A percentile compares a stretch with the other conserved stretches of the same genome.
These are phyloP conservation scores for Fomitopsis pulvina DNA, from an alignment of 768 basidiomycete species.

Conservation along the genomic window DNA sequence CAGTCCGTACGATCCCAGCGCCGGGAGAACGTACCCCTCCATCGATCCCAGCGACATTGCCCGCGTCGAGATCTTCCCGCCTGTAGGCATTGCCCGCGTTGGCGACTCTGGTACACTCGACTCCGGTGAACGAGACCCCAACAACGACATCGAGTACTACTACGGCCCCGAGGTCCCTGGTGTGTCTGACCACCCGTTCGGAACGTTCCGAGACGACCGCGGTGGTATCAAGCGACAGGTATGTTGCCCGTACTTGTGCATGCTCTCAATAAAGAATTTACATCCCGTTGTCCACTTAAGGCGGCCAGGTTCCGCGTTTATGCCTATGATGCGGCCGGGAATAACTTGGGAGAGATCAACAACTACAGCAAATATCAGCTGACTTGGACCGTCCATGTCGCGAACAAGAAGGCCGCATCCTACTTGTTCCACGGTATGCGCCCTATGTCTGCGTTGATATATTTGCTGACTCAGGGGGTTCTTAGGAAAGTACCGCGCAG, in stretches of 20 bases:
- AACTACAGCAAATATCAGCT: constrained; percentile 14
- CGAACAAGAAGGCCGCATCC: constrained; percentile 26
- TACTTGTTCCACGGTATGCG: constrained; percentile 13
- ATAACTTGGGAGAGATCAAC: constrained; percentile 25
- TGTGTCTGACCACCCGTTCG: constrained; percentile 7
- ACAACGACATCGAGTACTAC: constrained; percentile 14
- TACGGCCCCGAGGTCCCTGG: constrained; percentile 26
- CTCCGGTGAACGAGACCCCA: constrained; percentile 1
- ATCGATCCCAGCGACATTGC: constrained; percentile 6
- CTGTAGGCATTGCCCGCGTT: constrained; percentile 28
- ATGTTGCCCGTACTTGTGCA: not conserved
- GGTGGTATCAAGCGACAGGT: constrained; percentile 26
- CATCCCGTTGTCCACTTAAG: constrained; percentile 8
- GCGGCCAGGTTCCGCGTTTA: constrained; percentile 29
- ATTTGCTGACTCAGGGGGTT: not conserved
- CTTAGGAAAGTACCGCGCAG: constrained; percentile 2
- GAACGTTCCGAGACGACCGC: constrained; percentile 18
- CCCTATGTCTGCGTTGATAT: not conserved
- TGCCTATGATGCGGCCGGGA: constrained; percentile 20
- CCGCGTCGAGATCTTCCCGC: constrained; percentile 26
- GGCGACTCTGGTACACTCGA: constrained; percentile 23
- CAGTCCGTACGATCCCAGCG: constrained; percentile 3
- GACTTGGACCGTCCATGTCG: constrained; percentile 27
- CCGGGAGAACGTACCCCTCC: not conserved
- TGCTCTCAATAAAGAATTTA: not conserved